Conservation (phyloP, 768 basidiomycete species). For the Crassisporium funariophilum region DNA sequence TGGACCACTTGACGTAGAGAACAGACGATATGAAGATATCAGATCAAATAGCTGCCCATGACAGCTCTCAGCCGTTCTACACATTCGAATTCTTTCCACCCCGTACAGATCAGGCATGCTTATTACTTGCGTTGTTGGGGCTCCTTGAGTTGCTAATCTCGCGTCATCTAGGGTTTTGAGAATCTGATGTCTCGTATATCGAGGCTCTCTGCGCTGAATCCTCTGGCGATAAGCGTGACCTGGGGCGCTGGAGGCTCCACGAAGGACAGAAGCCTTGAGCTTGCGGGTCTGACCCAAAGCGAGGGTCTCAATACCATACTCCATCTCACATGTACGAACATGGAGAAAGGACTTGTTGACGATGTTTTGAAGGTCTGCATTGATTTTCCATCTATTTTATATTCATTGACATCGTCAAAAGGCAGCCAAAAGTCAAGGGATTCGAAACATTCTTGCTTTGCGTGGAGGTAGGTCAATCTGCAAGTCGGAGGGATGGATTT, state of each 20-base stretch:
- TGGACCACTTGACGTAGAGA: no score
- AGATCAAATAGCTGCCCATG: conserved; percentile 59
- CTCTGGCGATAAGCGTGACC: conserved; percentile 88
- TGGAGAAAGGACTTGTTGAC: conserved; percentile 87
- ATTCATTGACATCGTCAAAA: conserved; percentile 25
- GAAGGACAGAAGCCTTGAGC: conserved; percentile 82
- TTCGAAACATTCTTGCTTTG: conserved; percentile 89
- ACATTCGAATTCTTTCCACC: conserved; percentile 99
- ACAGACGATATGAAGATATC: conserved; percentile 87
- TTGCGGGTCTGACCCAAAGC: conserved; percentile 76
- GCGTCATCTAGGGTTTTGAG: conserved; percentile 69
- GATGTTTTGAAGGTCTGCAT: conserved; percentile 73
- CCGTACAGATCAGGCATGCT: conserved; percentile 78
- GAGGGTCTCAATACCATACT: conserved; percentile 86
- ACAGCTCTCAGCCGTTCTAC: conserved; percentile 67
- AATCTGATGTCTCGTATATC: conserved; percentile 89
- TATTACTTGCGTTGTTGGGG: neutral
- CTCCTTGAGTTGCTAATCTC: neutral
- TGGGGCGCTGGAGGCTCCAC: conserved; percentile 98
- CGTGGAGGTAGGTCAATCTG: conserved; percentile 69
- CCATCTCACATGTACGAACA: conserved; percentile 97
- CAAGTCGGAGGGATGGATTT: neutral
- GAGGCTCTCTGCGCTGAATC: conserved; percentile 73
- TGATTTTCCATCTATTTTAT: neutral
- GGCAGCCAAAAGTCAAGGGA: conserved; percentile 80